These are phyloP conservation scores for Cicer pinnatifidum DNA, from an alignment of 306 rosid species.

Conservation along the genomic window DNA sequence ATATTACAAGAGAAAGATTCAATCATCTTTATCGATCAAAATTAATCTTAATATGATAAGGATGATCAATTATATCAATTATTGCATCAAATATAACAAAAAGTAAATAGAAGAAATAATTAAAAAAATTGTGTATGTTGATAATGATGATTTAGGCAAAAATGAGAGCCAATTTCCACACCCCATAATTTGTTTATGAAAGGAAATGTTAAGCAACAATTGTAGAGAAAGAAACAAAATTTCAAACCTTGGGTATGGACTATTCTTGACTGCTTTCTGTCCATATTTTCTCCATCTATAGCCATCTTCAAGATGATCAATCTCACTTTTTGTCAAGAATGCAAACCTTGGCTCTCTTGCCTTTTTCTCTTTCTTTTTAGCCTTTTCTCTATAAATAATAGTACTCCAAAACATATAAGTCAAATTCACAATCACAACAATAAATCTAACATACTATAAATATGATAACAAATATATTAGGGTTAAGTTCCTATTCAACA, in stretches of 20 bases:
- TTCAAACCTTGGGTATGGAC: slow-evolving; percentile 85
- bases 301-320: slow-evolving; percentile 94
- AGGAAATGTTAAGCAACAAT: slow-evolving; percentile 3
- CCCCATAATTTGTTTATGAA: slow-evolving; percentile 17
- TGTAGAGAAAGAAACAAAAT: neutral
- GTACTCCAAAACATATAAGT: slow-evolving; percentile 37
- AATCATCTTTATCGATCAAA: too few species aligned
- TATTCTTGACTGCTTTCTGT: slow-evolving; percentile 92
- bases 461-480: slow-evolving; percentile 34
- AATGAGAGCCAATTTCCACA: slow-evolving; percentile 10
- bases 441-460: slow-evolving; percentile 8
- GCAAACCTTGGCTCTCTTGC: slow-evolving; percentile 77
- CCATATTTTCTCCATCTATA: slow-evolving; percentile 97
- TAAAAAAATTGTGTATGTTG: slow-evolving; percentile 3
- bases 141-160: slow-evolving; percentile 32
- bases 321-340: slow-evolving; percentile 88
- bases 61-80: neutral
- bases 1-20: too few species aligned
- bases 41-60: slow-evolving; percentile 4
- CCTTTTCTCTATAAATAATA: slow-evolving; percentile 55
- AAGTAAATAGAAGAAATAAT: neutral
- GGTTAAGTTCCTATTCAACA: slow-evolving; percentile 44
- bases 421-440: slow-evolving; percentile 23
- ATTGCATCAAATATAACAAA: slow-evolving; percentile 21
- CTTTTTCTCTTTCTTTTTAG: slow-evolving; percentile 83